Percentiles rank a stretch among this genome's conserved stretches.
phyloP scores from a whole-genome alignment of 2,329 filamentous ascomycete genomes.

The Curvularia hawaiiensis region DNA sequence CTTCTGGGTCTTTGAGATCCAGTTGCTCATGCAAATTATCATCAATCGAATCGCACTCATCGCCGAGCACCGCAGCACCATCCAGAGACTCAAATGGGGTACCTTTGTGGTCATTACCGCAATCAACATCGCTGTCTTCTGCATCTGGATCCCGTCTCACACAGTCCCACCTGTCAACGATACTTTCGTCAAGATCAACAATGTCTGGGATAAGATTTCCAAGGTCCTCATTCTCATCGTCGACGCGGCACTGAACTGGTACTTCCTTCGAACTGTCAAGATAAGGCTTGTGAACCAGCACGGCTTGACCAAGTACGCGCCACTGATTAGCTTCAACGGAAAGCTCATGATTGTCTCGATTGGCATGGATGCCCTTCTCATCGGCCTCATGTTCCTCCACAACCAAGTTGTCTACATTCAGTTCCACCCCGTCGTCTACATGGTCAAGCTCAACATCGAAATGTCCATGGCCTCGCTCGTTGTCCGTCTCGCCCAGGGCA shows the following conservation, averaged over 20 bases:
- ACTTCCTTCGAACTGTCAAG: constrained; percentile 55
- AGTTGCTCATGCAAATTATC: constrained; percentile 61
- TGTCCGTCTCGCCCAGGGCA: constrained; percentile 42
- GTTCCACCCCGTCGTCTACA: constrained; percentile 51
- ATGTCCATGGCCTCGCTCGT: constrained; percentile 53
- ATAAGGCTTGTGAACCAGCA: constrained; percentile 45
- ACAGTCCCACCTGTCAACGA: constrained; percentile 38
- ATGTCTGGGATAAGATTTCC: constrained; percentile 59
- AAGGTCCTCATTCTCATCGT: constrained; percentile 59
- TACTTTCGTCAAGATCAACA: constrained; percentile 54
- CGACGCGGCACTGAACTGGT: constrained; percentile 59
- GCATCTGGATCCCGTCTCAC: constrained; percentile 60
- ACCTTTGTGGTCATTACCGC: constrained; percentile 52
- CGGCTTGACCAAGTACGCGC: constrained; percentile 50
- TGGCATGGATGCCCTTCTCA: constrained; percentile 49
- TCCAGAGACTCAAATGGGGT: constrained; percentile 54
- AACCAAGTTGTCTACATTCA: constrained; percentile 49
- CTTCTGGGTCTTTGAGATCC: constrained; percentile 49
- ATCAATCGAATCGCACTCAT: constrained; percentile 61
- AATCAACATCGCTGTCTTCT: constrained; percentile 61
- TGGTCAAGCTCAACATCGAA: constrained; percentile 53
- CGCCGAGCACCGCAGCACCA: constrained; percentile 48
- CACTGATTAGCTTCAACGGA: constrained; percentile 50
- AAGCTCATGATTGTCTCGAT: constrained; percentile 49
- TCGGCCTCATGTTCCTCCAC: constrained; percentile 48